Base-by-base conservation (phyloP, 2,329 filamentous ascomycete species). In the Cercospora sesami region DNA sequence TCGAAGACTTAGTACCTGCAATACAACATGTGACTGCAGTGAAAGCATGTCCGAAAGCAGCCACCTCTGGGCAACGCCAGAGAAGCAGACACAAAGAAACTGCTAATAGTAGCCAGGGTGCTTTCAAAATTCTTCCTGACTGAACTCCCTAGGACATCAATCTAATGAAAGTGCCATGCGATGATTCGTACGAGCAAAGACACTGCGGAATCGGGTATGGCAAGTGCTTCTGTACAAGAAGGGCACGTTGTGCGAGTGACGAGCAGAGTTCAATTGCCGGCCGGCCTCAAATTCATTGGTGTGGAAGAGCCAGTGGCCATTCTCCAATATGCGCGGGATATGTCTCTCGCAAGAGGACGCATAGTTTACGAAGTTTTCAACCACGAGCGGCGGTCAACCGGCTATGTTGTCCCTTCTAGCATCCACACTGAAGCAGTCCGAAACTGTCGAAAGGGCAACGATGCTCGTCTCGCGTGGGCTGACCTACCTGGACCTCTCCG, bases 291-390 rank as follows among this genome's bases (percentile, higher is more conserved):
- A 36, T 36, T 58, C 51, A 48, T 65, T 26, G 31, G 60, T 53
- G 60, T 51, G 26, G 21, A 26, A 51, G 62, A 68, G 12, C 33
- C 67, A 26, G 23, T 65, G 5, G 26, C 59, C 36, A 21, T 64
- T 7, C 12, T 69, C 23, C 62, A 69, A 48, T 69, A 69, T 42
- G 68, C 63, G 42, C 69, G 65, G 28, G 63, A 63, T 7, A 69
- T 69, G 67, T 69, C 67, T 21, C 39, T 66, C 8, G 67, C 69
- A 3, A 60, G 65, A 68, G 68, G 67, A 2, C 65, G 65, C 18
- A 64, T 71, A 8, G 60, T 69, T 3, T 71, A 71, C 64, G 67
- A 69, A 68, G 63, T 71, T 31, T 23, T 58, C 16, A 28, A 31
- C 51, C 28, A 55, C 21, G 36, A 51, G n/a, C 36, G 42, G 10